Percentiles rank a stretch among this genome's conserved stretches.
These are phyloP conservation scores for Daldinia grandis DNA, from an alignment of 495 filamentous ascomycete species.

Conservation along the genomic window DNA sequence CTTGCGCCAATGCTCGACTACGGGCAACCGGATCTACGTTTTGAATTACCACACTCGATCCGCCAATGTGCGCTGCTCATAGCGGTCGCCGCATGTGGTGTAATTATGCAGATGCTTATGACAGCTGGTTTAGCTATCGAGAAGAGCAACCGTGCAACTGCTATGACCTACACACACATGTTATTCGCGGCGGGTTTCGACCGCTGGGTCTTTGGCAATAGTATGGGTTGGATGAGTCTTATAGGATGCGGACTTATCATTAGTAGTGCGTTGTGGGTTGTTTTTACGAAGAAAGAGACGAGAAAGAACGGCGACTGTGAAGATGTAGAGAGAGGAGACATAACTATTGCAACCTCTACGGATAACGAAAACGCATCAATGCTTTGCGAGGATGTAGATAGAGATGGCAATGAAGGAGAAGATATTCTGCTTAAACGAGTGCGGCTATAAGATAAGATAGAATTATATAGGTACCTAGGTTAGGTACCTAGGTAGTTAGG, in stretches of 20 bases:
- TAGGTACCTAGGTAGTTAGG: no score
- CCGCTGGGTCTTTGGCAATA: conserved; percentile 76
- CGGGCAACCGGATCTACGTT: conserved; percentile 61
- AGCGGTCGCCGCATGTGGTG: conserved; percentile 77
- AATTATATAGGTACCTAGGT: no score
- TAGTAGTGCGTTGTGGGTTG: conserved; percentile 82
- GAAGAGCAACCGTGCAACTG: conserved; percentile 75
- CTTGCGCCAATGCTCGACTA: conserved; percentile 56
- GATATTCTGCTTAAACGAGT: conserved; percentile 25
- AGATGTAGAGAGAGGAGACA: conserved; percentile 18
- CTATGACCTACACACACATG: conserved; percentile 94
- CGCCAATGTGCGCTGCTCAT: conserved; percentile 77
- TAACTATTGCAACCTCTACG: background rate
- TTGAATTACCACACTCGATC: conserved; percentile 67
- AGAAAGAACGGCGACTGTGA: conserved; percentile 23
- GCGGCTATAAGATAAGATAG: conserved; percentile 6
- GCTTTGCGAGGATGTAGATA: conserved; percentile 25
- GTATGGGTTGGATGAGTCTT: conserved; percentile 71
- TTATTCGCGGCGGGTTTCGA: conserved; percentile 88
- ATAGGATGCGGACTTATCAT: conserved; percentile 81
- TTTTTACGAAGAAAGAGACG: conserved; percentile 59
- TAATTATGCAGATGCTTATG: conserved; percentile 87
- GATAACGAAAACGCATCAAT: conserved; percentile 41
- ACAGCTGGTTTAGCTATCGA: conserved; percentile 79
- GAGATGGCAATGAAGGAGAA: conserved; percentile 14